Conservation (phyloP, 164 flowering plant genomes). For the Umbilicus rupestris region DNA sequence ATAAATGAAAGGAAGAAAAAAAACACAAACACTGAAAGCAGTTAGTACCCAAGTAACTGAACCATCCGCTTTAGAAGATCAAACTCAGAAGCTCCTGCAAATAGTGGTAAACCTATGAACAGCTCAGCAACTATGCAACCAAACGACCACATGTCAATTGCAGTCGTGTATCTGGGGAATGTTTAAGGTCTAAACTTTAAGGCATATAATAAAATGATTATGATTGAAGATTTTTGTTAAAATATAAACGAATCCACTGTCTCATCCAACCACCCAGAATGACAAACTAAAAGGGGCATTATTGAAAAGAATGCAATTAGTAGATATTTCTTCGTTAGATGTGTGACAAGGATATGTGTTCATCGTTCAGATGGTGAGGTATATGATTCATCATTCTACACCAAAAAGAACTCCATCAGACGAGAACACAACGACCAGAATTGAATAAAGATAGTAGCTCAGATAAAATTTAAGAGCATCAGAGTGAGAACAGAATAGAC, state of each 20-base stretch:
- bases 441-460: not conserved
- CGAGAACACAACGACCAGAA: not conserved
- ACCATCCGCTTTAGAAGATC: conserved; percentile 91
- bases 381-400: not conserved
- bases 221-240: not conserved
- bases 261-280: not conserved
- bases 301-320: not conserved
- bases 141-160: conserved; percentile 99
- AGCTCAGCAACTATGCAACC: conserved; percentile 97
- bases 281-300: too few species aligned
- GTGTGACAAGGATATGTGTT: not conserved
- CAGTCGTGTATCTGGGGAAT: conserved; percentile 69
- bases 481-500: not conserved
- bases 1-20: not conserved
- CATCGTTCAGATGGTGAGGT: too few species aligned
- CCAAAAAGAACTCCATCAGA: not conserved
- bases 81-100: conserved; percentile 97
- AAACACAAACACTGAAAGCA: not conserved
- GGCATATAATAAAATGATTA: not conserved
- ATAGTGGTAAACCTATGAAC: conserved; percentile 87
- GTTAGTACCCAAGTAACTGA: conserved; percentile 68
- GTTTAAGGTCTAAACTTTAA: conserved; percentile 26
- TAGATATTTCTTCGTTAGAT: not conserved
- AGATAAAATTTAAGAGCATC: not conserved
- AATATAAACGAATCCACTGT: not conserved